Base-by-base conservation (phyloP, 225 moss, liverwort and hornwort species). In the Pseudisothecium myosuroides region DNA sequence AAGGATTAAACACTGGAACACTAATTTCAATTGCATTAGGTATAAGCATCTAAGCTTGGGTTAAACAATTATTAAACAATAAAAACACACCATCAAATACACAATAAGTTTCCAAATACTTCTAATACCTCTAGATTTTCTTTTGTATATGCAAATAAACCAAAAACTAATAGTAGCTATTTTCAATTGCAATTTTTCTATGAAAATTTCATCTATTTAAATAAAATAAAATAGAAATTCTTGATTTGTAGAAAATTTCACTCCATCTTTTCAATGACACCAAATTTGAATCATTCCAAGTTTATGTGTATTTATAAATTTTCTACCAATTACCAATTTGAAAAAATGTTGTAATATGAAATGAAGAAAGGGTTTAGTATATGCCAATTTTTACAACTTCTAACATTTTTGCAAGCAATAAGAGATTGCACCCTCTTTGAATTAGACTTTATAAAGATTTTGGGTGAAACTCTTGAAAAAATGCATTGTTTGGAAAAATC, bases 401-500 rank as follows among this genome's bases (percentile, higher is more conserved):
- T 0, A 37, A 10, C 29, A 45, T 55, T 55, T 28, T 36, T 24
- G 29, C 6, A 16, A 78, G 7, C 15, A 54, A 36, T 54, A 15
- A 36, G 23, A 15, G 6, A 36, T 36, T 54, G 54, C 4, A 10
- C 3, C 17, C 1, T 36, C 14, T 5, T 36, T 52, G 9, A 14
- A 76, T 4, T 7, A 29, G 5, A 49, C 8, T 47, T 19, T 20
- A 20, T 20, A 34, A 37, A 54, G 10, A 37, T 0, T 77, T 75
- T 75, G 20, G 32, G 0, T 12, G 12, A 7, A 75, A 31, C 5
- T 32, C 49, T 75, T 49, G 7, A 12, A 20, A 29, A 49, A 20
- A 32, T 0, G 0, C 20, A 49, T 76, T 52, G 8, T 34, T 34
- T 52, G 0, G 0, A 21, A 32, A 75, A 49, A 50, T 50, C 26